Evolutionary conservation across 768 basidiomycete species (phyloP).

Genomic region (Suillus subaureus): DNA sequence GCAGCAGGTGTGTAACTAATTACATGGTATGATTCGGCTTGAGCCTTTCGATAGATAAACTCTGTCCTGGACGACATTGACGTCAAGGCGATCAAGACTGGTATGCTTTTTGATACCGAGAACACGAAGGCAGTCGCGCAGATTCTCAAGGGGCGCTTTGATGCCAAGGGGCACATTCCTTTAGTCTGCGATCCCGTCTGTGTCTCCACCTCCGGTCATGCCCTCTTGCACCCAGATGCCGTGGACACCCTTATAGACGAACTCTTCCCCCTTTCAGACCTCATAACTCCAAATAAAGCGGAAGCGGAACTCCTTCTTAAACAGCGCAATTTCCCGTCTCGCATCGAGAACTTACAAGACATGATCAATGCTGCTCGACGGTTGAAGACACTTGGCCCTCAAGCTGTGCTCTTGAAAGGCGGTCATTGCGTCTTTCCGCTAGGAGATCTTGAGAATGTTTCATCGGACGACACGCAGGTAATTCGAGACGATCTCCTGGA

Average conservation of each 20-base stretch:
- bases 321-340: conserved; percentile 24
- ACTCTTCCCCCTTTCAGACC: conserved; percentile 68
- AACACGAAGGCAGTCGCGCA: conserved; percentile 54
- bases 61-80: conserved; percentile 75
- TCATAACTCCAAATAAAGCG: conserved; percentile 85
- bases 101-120: conserved; percentile 77
- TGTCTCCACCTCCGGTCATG: conserved; percentile 88
- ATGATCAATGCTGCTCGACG: conserved; percentile 60
- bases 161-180: conserved; percentile 39
- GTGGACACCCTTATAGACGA: conserved; percentile 56
- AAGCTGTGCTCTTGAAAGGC: conserved; percentile 80
- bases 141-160: conserved; percentile 49
- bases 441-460: conserved; percentile 45
- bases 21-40: neutral
- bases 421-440: conserved; percentile 64
- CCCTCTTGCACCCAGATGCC: conserved; percentile 68
- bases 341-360: conserved; percentile 51
- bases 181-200: conserved; percentile 90
- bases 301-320: conserved; percentile 76
- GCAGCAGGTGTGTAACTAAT: conserved; percentile 58
- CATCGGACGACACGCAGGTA: conserved; percentile 35
- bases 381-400: conserved; percentile 50
- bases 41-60: conserved; percentile 48
- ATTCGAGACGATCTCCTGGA: conserved; percentile 47
- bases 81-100: conserved; percentile 79